Evolutionary conservation across 2,329 filamentous ascomycete species (phyloP).

Genomic region (Thyridium curvatum): DNA sequence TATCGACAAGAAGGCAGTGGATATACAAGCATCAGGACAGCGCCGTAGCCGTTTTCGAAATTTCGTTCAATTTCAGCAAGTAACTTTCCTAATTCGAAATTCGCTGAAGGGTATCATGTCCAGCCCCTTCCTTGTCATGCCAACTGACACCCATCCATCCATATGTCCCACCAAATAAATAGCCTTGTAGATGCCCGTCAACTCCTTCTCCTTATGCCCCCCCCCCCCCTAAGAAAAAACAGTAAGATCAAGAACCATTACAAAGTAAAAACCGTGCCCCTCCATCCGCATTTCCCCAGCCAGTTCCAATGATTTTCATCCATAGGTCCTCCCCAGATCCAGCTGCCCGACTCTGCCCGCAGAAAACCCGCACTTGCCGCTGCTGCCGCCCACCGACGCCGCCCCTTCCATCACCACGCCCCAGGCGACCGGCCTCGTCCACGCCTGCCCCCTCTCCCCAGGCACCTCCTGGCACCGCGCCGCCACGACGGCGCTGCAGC

Average conservation of each 20-base stretch:
- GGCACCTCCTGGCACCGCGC: conserved; percentile 36
- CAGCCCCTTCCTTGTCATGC: background rate
- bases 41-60: too few relatives aligned
- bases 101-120: too few relatives aligned
- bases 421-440: conserved; percentile 33
- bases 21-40: too few relatives aligned
- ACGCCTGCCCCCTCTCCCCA: conserved; percentile 15
- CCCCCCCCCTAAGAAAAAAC: too few relatives aligned
- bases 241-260: too few relatives aligned
- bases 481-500: conserved; percentile 46
- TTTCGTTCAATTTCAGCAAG: too few relatives aligned
- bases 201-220: too few relatives aligned
- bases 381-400: conserved; percentile 18
- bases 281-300: too few relatives aligned
- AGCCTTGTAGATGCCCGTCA: too few relatives aligned
- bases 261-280: too few relatives aligned
- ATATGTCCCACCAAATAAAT: conserved; percentile 4
- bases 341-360: conserved; percentile 24
- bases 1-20: too few relatives aligned
- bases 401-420: conserved; percentile 35
- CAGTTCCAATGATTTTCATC: conserved; percentile 15
- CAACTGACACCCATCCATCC: background rate
- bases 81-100: too few relatives aligned
- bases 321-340: conserved; percentile 30
- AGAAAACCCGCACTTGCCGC: conserved; percentile 39